phyloP scores from a whole-genome alignment of 2,329 filamentous ascomycete genomes.

The Paraphoma chrysanthemicola region DNA sequence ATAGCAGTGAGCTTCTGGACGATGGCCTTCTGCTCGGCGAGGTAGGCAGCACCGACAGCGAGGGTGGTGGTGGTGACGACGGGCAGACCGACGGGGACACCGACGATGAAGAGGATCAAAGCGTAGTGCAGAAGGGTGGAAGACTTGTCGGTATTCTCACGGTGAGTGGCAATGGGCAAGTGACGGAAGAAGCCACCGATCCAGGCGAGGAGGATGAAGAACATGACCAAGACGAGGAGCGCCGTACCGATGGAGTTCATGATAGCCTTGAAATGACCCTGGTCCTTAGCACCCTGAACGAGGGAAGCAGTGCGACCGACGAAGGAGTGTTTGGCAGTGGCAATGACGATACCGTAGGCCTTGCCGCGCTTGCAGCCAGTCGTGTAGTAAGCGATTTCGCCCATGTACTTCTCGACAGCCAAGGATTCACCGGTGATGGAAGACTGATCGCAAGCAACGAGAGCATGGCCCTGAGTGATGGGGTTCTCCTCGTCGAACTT shows the following conservation, averaged over 20 bases:
- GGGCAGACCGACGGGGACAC: constrained; percentile 78
- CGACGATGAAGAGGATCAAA: constrained; percentile 70
- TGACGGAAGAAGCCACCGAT: constrained; percentile 81
- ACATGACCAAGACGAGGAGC: constrained; percentile 77
- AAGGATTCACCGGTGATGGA: constrained; percentile 83
- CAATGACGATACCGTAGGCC: constrained; percentile 72
- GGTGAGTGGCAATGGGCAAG: constrained; percentile 66
- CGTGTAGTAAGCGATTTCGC: constrained; percentile 78
- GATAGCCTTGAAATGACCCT: constrained; percentile 72
- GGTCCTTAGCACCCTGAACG: constrained; percentile 76
- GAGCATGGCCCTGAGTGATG: constrained; percentile 68
- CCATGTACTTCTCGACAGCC: constrained; percentile 81
- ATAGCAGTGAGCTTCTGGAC: constrained; percentile 82
- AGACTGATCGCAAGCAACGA: constrained; percentile 78
- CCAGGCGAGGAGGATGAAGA: constrained; percentile 77
- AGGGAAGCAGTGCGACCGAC: constrained; percentile 77
- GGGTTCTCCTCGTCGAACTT: constrained; percentile 61
- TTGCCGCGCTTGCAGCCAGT: constrained; percentile 84
- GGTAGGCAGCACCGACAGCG: constrained; percentile 77
- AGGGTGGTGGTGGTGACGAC: constrained; percentile 81
- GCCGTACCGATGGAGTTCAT: constrained; percentile 82
- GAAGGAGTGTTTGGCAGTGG: constrained; percentile 75
- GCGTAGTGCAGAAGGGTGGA: constrained; percentile 64
- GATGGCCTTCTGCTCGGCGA: constrained; percentile 79
- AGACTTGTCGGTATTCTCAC: constrained; percentile 58